Evolutionary conservation across 495 filamentous ascomycete genomes (phyloP).

Genomic region (Letharia columbiana): DNA sequence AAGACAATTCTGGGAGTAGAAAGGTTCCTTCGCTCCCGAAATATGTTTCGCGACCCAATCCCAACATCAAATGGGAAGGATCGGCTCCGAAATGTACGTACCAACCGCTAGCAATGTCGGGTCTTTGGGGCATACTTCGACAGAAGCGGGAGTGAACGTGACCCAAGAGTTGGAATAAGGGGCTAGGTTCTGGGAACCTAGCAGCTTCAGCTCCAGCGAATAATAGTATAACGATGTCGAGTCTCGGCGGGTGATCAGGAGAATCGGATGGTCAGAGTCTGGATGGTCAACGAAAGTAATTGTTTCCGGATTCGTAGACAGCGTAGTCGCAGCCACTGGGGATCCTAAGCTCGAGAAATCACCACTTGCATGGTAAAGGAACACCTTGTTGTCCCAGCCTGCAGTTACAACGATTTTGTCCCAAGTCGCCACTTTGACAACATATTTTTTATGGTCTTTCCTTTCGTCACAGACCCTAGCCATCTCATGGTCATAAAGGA

Average conservation of each 20-base stretch:
- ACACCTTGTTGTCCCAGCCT: constrained; percentile 55
- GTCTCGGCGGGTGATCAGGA: constrained; percentile 52
- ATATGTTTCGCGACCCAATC: no score
- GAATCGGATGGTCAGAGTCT: constrained; percentile 35
- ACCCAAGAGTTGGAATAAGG: constrained; percentile 58
- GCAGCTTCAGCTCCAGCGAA: constrained; percentile 35
- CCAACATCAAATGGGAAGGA: no score
- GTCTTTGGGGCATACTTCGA: constrained; percentile 49
- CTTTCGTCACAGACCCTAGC: constrained; percentile 36
- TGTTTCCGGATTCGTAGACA: constrained; percentile 55
- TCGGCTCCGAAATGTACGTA: no score
- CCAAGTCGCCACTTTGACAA: constrained; percentile 44
- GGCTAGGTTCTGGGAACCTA: constrained; percentile 54
- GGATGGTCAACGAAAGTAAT: constrained; percentile 47
- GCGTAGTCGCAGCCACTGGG: constrained; percentile 40
- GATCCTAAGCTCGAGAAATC: constrained; percentile 23
- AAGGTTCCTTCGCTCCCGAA: no score
- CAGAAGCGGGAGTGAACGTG: constrained; percentile 46
- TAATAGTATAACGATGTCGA: constrained; percentile 57
- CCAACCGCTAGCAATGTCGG: constrained; percentile 46
- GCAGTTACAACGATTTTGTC: constrained; percentile 47
- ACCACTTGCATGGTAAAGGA: constrained; percentile 38
- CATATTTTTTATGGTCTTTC: constrained; percentile 56
- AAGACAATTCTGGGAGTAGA: no score
- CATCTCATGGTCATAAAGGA: constrained; percentile 34